Conservation (phyloP, 768 basidiomycete genomes). For the Kwoniella dendrophila region DNA sequence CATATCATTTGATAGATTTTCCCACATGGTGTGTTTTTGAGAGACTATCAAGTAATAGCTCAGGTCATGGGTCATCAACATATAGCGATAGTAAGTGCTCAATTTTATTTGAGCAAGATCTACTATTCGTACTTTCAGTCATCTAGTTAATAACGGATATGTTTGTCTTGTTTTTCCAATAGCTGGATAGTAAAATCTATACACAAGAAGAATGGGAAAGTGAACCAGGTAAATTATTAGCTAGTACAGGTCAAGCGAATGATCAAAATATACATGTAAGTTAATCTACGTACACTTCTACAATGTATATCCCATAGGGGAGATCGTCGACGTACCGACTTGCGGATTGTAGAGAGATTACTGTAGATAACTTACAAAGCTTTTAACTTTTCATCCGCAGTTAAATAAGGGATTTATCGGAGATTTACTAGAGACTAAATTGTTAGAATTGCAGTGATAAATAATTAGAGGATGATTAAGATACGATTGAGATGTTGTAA, state of each 20-base stretch:
- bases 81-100: slow-evolving; percentile 24
- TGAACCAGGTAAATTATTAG: slow-evolving; percentile 5
- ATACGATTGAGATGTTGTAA: no score
- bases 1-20: not conserved
- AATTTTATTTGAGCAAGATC: not conserved
- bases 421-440: no score
- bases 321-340: no score
- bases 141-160: not conserved
- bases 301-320: no score
- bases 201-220: slow-evolving; percentile 5
- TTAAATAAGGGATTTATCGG: no score
- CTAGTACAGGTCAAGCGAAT: not conserved
- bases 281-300: no score
- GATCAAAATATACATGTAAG: slow-evolving; percentile 3
- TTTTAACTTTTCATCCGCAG: no score
- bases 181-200: slow-evolving; percentile 5
- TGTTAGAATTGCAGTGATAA: no score
- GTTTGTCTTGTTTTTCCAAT: not conserved
- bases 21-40: slow-evolving; percentile 16
- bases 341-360: no score
- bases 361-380: no score
- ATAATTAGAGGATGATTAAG: no score
- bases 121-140: no score
- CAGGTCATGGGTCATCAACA: slow-evolving; percentile 29
- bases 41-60: slow-evolving; percentile 33